Evolutionary conservation across 2,329 filamentous ascomycete genomes (phyloP).

Genomic region (Chrysoporthe cubensis): DNA sequence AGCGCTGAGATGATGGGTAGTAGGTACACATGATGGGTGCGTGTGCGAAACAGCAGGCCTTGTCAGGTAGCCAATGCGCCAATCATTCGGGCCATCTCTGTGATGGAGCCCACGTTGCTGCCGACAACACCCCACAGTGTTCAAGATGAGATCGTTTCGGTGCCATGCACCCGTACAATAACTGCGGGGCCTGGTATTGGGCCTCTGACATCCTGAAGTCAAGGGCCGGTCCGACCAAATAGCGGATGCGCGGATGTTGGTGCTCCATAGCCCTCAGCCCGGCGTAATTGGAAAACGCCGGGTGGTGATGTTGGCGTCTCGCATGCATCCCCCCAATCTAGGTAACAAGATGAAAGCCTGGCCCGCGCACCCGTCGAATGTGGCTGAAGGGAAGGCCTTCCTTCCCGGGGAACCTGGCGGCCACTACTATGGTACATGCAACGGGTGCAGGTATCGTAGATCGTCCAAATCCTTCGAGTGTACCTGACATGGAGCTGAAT

Average conservation of each 20-base stretch:
- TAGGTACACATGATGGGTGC: not conserved
- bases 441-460: slow-evolving; percentile 27
- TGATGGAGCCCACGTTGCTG: not conserved
- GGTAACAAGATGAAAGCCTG: not conserved
- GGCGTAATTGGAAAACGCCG: slow-evolving; percentile 3
- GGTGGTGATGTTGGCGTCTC: not conserved
- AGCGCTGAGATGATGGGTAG: not conserved
- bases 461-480: slow-evolving; percentile 27
- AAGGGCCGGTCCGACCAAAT: not conserved
- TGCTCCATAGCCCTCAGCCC: not conserved
- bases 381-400: not conserved
- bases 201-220: not conserved
- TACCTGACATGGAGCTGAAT: slow-evolving; percentile 25
- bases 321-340: not conserved
- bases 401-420: slow-evolving; percentile 2
- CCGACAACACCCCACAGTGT: not conserved
- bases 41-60: not conserved
- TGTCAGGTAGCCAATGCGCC: not conserved
- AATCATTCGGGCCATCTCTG: not conserved
- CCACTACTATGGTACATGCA: slow-evolving; percentile 6
- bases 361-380: not conserved
- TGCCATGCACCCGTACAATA: not conserved
- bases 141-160: not conserved
- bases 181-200: not conserved
- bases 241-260: not conserved